Evolutionary conservation across 2,329 filamentous ascomycete genomes (phyloP).

Genomic region (Claviceps africana): DNA sequence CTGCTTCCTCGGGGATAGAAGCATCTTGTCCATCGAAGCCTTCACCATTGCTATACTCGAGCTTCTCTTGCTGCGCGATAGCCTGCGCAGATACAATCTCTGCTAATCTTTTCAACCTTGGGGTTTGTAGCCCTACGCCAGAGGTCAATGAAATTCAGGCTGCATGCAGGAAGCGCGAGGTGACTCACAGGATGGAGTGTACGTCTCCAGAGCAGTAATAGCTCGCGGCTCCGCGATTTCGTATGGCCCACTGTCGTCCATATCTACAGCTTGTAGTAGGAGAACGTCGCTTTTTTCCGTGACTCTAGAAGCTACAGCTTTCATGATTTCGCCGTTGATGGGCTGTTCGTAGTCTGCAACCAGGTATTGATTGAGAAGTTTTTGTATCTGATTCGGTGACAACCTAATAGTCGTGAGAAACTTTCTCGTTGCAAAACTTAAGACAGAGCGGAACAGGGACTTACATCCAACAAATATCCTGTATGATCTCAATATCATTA

Average conservation of each 20-base stretch:
- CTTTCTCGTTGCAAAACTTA: neutral
- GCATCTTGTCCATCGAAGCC: conserved; percentile 33
- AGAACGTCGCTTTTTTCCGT: conserved; percentile 98
- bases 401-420: conserved; percentile 41
- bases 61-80: conserved; percentile 84
- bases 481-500: conserved; percentile 99
- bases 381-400: conserved; percentile 97
- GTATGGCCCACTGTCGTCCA: conserved; percentile 97
- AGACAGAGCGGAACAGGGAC: conserved; percentile 21
- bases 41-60: conserved; percentile 39
- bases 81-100: conserved; percentile 96
- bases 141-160: conserved; percentile 13
- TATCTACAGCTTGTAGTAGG: conserved; percentile 85
- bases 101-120: conserved; percentile 84
- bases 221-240: conserved; percentile 94
- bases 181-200: conserved; percentile 83
- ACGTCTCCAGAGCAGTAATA: conserved; percentile 93
- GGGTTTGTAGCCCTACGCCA: conserved; percentile 78
- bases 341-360: conserved; percentile 98
- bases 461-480: conserved; percentile 99
- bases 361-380: conserved; percentile 94
- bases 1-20: conserved; percentile 36
- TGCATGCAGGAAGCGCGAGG: neutral
- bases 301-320: conserved; percentile 89
- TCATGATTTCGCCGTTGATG: conserved; percentile 99